phyloP scores from a whole-genome alignment of 345 rosid species.

The Moringa oleifera region DNA sequence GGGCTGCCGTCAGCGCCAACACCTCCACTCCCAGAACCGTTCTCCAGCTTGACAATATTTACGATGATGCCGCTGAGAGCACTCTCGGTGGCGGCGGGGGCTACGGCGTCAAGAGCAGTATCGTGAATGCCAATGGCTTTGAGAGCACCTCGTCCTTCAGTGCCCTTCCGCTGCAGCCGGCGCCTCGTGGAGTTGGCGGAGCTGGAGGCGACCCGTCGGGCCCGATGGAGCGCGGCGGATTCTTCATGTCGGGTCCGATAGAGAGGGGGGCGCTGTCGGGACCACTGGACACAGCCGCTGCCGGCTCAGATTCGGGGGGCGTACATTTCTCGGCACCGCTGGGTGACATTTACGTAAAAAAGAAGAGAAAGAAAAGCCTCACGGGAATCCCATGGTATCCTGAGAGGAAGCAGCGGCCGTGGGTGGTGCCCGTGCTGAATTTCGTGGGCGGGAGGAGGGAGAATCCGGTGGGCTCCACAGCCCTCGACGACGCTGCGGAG shows the following conservation, averaged over 20 bases:
- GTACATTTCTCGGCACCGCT: constrained; percentile 89
- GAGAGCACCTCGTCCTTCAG: constrained; percentile 87
- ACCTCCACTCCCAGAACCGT: constrained; percentile 78
- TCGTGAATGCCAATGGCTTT: constrained; percentile 62
- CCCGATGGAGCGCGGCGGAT: constrained; percentile 42
- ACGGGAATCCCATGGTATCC: constrained; percentile 53
- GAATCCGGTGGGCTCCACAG: constrained; percentile 23
- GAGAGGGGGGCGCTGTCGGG: constrained; percentile 86
- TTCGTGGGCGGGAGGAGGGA: constrained; percentile 60
- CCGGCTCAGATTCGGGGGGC: constrained; percentile 40
- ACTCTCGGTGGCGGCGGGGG: constrained; percentile 46
- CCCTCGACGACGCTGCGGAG: constrained; percentile 3
- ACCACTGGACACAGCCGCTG: constrained; percentile 54
- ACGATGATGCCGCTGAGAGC: constrained; percentile 79
- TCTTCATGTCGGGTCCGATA: constrained; percentile 88
- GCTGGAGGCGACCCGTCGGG: constrained; percentile 23
- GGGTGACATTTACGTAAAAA: constrained; percentile 55
- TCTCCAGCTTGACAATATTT: constrained; percentile 60
- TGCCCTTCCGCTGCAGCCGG: constrained; percentile 80
- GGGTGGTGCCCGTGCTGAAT: constrained; percentile 95
- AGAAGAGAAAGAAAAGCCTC: constrained; percentile 56
- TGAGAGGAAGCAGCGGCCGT: constrained; percentile 82
- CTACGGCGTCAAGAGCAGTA: constrained; percentile 38
- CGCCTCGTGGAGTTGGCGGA: constrained; percentile 55
- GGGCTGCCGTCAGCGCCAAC: constrained; percentile 89